Evolutionary conservation across 192 early-diverging fungal species (phyloP), one percentile per base, ranked within the genome.

Genomic region (Podila horticola): DNA sequence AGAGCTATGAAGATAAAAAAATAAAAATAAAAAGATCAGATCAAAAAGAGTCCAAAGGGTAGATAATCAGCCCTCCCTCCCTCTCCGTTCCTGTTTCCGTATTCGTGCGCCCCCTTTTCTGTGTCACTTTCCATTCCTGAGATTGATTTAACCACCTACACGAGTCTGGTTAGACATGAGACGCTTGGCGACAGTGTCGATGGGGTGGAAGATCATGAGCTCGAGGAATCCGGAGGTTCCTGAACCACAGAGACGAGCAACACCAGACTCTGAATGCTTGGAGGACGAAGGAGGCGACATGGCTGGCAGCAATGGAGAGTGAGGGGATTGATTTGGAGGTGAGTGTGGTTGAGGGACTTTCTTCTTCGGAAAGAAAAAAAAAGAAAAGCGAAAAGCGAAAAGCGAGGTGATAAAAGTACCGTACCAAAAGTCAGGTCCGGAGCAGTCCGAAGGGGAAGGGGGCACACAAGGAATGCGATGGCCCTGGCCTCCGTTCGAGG

Each of bases 181-280:
- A 51, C 98, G 93, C 92, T 98, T 99, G 70, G 97, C 97, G 20
- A 99, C 93, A 3, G 97, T 99, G 86, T 99, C 97, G 58, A 99
- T 95, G 45, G 97, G 97, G 85, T 99, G 98, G 92, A 99, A 99
- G 61, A 92, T 91, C 67, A 97, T 87, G 66, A 99, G 88, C 87
- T 99, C 98, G 36, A 98, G 89, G 76, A 98, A 92, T 52, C 98
- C 98, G 57, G 96, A 93, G 58, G 94, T 90, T 49, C 89, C 98
- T 45, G 95, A 92, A 64, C 98, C 98, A 34, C 96, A 83, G 75
- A 99, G 84, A 66, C 96, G 92, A 74, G 98, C 96, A 26, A 92
- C 87, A 57, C 88, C 92, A 38, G 96, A 98, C 84, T 98, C 98
- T 75, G 91, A 90, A 79, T 93, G 86, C 84, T 88, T 92, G 62